Evolutionary conservation across 176 grass and related monocot genomes (phyloP).

Genomic region (Eleusine indica): DNA sequence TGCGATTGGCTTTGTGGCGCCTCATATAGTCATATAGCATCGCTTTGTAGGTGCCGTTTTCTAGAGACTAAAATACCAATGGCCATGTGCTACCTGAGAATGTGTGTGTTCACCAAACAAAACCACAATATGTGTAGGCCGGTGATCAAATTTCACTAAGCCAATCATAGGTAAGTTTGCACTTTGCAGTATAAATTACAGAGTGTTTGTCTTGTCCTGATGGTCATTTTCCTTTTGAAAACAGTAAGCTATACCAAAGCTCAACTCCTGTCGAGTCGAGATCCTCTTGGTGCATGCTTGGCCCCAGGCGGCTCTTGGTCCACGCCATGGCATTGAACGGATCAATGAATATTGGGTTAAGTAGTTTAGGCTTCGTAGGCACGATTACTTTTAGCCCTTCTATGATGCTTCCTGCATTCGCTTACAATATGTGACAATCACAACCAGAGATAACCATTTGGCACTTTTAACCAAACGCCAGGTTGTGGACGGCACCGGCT

Average conservation of each 20-base stretch:
- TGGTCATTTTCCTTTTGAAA: slow-evolving; percentile 40
- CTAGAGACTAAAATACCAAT: background rate
- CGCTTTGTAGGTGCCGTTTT: background rate
- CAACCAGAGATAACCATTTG: slow-evolving; percentile 41
- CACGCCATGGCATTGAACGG: slow-evolving; percentile 39
- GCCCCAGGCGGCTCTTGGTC: slow-evolving; percentile 31
- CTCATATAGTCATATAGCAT: background rate
- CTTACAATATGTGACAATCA: slow-evolving; percentile 12
- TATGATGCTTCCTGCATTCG: slow-evolving; percentile 32
- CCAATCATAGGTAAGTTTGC: slow-evolving; percentile 9
- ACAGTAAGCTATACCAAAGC: slow-evolving; percentile 24
- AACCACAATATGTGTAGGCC: slow-evolving; percentile 17
- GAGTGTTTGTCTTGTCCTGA: slow-evolving; percentile 26
- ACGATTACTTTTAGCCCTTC: slow-evolving; percentile 42
- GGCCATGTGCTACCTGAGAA: slow-evolving; percentile 25
- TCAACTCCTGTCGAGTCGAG: slow-evolving; percentile 43
- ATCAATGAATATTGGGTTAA: slow-evolving; percentile 30
- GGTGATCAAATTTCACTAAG: background rate
- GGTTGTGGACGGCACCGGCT: slow-evolving; percentile 42
- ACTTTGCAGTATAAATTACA: background rate
- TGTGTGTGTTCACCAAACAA: background rate
- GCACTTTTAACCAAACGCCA: slow-evolving; percentile 31
- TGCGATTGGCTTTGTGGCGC: slow-evolving; percentile 18
- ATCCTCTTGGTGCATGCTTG: slow-evolving; percentile 30
- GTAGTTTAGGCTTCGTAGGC: slow-evolving; percentile 43